Conservation (phyloP, 2,329 filamentous ascomycete species). For the Stagonosporopsis cucurbitacearum region DNA sequence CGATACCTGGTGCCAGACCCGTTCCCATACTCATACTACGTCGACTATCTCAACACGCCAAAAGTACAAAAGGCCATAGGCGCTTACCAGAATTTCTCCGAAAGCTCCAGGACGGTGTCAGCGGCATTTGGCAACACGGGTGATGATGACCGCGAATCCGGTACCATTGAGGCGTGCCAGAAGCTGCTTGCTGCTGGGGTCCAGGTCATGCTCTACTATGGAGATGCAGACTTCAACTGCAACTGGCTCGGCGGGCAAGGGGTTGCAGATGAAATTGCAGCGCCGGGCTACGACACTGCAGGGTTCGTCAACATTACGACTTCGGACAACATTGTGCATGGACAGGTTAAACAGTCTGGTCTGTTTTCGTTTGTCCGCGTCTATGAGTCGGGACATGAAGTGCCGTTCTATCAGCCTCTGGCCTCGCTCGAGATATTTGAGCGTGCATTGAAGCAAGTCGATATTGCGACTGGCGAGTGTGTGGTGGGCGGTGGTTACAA, state of each 20-base stretch:
- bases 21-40: slow-evolving; percentile 63
- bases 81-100: slow-evolving; percentile 65
- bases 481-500: slow-evolving; percentile 36
- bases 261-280: slow-evolving; percentile 50
- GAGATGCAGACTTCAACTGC: slow-evolving; percentile 59
- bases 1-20: slow-evolving; percentile 62
- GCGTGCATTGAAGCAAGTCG: slow-evolving; percentile 55
- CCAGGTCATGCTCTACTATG: slow-evolving; percentile 53
- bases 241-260: slow-evolving; percentile 56
- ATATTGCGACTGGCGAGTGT: slow-evolving; percentile 58
- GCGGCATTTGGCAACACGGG: slow-evolving; percentile 57
- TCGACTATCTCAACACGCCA: slow-evolving; percentile 64
- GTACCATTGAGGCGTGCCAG: slow-evolving; percentile 51
- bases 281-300: slow-evolving; percentile 52
- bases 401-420: slow-evolving; percentile 63
- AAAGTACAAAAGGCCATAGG: slow-evolving; percentile 64
- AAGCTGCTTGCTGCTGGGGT: slow-evolving; percentile 51
- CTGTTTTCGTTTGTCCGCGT: slow-evolving; percentile 60
- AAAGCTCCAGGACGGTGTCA: slow-evolving; percentile 53
- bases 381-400: slow-evolving; percentile 58
- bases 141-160: slow-evolving; percentile 57
- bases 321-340: slow-evolving; percentile 57
- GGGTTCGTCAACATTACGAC: slow-evolving; percentile 58
- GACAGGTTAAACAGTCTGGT: slow-evolving; percentile 60
- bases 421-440: slow-evolving; percentile 58